Evolutionary conservation across 2,329 filamentous ascomycete genomes (phyloP), one percentile per base, ranked within the genome.

Genomic region (Calonectria pauciramosa): DNA sequence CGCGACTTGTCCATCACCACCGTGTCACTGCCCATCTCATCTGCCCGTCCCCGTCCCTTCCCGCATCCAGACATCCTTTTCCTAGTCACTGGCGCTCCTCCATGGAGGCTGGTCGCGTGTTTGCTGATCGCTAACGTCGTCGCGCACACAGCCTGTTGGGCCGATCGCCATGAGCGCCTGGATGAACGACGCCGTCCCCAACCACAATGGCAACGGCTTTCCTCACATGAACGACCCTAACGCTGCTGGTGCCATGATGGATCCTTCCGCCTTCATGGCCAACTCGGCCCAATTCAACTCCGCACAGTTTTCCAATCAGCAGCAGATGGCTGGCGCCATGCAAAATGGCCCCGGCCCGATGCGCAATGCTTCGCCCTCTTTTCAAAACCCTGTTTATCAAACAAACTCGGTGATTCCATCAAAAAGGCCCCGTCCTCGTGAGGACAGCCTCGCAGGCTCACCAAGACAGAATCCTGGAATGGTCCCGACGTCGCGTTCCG

Each of bases 381-480:
- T 95, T 85, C 91, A 94, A 82, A 94, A 94, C 82, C 91, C 94
- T 75, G 91, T 92, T 82, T 97, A 96, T 88, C 94, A 96, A 83
- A 95, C 95, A 79, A 96, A 95, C 86, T 90, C 94, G 63, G 93
- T 98, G 82, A 93, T 98, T 79, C 96, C 96, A 73, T 96, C 96
- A 28, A 99, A 99, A 87, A 92, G 97, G 82, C 91, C 94, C 69
- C 91, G 95, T 60, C 94, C 94, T 68, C 89, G 92, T 83, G 95
- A 98, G 86, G 96, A 98, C 85, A 96, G 93, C 82, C 90, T 97
- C 82, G 93, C 93, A 79, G 93, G 94, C 83, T 97, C 96, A 38
- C 96, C 96, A 68, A 91, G 93, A 82, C 94, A 93, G 82, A 93
- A 93, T 71, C 91, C 93, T 7, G 92, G 91, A 77, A 94, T 94